Evolutionary conservation across 768 basidiomycete species (phyloP).

Genomic region (Russula sp.): DNA sequence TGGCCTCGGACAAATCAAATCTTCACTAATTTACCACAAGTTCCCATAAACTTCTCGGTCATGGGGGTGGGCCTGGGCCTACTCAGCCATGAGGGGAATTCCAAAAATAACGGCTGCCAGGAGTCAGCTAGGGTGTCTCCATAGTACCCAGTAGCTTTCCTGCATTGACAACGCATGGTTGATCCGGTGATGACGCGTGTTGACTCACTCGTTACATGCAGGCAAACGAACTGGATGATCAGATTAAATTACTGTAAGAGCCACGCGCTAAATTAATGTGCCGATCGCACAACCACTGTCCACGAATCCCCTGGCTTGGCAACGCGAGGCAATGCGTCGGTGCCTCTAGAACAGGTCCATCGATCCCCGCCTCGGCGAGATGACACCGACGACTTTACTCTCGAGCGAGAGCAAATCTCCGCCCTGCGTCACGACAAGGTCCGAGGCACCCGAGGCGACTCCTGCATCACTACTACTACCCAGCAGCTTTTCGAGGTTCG

Average conservation of each 20-base stretch:
- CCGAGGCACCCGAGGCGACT: conserved; percentile 16
- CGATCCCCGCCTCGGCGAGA: conserved; percentile 29
- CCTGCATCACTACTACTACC: conserved; percentile 32
- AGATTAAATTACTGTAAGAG: background rate
- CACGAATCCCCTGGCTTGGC: background rate
- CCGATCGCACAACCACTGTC: conserved; percentile 4
- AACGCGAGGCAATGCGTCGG: background rate
- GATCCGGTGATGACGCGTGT: too few relatives aligned
- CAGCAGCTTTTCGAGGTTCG: conserved; percentile 44
- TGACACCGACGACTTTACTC: conserved; percentile 34
- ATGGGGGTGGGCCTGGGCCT: too few relatives aligned
- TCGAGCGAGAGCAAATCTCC: conserved; percentile 33
- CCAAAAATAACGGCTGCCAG: background rate
- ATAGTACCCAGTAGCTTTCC: too few relatives aligned
- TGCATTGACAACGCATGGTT: too few relatives aligned
- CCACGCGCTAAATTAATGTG: background rate
- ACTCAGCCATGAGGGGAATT: background rate
- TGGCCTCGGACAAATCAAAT: background rate
- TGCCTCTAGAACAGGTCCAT: conserved; percentile 31
- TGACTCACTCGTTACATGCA: background rate
- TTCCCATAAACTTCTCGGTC: background rate
- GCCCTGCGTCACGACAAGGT: conserved; percentile 33
- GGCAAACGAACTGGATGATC: too few relatives aligned
- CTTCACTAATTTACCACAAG: background rate
- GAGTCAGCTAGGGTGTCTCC: too few relatives aligned